Conservation (phyloP, 1,139 yeast genomes). For the Geotrichum fermentans region DNA sequence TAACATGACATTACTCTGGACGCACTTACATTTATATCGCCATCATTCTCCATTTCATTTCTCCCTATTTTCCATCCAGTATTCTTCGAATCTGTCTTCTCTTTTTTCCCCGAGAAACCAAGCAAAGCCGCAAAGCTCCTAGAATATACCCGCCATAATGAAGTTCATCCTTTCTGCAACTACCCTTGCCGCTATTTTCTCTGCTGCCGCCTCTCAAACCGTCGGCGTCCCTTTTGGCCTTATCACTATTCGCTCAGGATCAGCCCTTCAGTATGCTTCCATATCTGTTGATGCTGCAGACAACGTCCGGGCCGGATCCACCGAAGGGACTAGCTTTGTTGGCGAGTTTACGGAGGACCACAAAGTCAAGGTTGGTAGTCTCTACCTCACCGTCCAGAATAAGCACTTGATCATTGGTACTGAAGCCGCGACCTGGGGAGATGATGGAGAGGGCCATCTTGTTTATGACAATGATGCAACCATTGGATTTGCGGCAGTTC, state of each 20-base stretch:
- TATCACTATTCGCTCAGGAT: conserved; percentile 12
- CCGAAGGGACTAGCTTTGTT: neutral
- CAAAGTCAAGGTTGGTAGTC: neutral
- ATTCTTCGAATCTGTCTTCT: neutral
- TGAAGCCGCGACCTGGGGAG: neutral
- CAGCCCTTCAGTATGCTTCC: conserved; percentile 8
- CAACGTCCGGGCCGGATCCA: neutral
- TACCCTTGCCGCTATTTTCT: conserved; percentile 2
- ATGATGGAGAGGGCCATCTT: conserved; percentile 2
- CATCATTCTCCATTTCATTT: no score
- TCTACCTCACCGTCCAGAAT: conserved; percentile 9
- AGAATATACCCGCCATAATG: conserved; percentile 2
- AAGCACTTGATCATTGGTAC: neutral
- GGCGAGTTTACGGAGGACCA: conserved; percentile 4
- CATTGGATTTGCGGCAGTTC: conserved; percentile 1
- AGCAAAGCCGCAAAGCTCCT: no score
- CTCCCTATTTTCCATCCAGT: neutral
- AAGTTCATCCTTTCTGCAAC: conserved; percentile 3
- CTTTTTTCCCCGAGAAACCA: neutral
- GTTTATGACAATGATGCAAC: neutral
- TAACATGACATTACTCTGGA: no score
- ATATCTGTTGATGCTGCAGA: conserved; percentile 2
- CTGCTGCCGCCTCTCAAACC: conserved; percentile 11
- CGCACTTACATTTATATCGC: no score
- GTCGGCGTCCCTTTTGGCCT: conserved; percentile 13